Evolutionary conservation across 2,329 filamentous ascomycete species (phyloP), one percentile per base, ranked within the genome.

Genomic region (Botrytis aclada): DNA sequence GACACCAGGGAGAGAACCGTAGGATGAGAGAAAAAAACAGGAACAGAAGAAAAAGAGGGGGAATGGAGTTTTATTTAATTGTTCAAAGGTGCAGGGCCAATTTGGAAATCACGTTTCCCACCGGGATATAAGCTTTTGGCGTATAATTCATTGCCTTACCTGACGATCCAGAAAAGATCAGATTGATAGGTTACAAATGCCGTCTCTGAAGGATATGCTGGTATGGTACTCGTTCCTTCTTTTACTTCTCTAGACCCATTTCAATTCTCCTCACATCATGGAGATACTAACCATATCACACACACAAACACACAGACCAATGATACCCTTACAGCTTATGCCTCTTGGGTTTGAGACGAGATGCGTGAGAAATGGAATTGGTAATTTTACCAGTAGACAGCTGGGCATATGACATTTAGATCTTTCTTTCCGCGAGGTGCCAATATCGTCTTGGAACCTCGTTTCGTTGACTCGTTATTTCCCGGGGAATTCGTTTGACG

Each of bases 11-110:
- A 56, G n/a, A 41, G 34, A 56, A 41, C 32, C 7, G 32, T 66
- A 29, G 29, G 37, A 69, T 69, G 72, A 70, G 70, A 71, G 51
- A 60, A 41, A 69, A 69, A 63, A 71, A 61, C 41, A 51, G 51
- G 56, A 45, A 34, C 51, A 47, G 43, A 47, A 70, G 65, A 73
- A 71, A 54, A 67, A 73, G 72, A 67, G 62, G 69, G 66, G 64
- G 65, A 71, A 72, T 73, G 69, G 62, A 72, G 73, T 75, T 74
- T 76, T 76, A 75, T 74, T 73, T 75, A 74, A 69, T 64, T 56
- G 60, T 66, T 67, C 47, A 67, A 54, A 67, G 63, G 63, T 66
- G 63, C 63, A 66, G 64, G 64, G 64, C 64, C 64, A 67, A 67
- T 39, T 56, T 67, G 64, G 45, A 67, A 62, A 70, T 70, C 67